Conservation (phyloP, 1,139 yeast species). For the Suhomyces wounanorum region DNA sequence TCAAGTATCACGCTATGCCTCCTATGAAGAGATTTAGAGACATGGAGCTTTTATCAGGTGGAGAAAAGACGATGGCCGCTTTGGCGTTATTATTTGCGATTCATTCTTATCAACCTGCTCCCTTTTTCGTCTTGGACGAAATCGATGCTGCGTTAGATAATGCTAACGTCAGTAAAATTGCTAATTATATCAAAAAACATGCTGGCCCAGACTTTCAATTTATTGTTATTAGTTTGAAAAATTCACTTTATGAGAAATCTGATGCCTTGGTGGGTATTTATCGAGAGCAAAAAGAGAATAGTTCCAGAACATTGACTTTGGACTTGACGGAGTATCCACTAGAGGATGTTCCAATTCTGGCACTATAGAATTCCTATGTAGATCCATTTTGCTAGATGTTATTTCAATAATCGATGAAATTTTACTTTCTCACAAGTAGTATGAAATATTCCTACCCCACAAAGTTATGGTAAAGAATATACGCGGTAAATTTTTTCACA, state of each 20-base stretch:
- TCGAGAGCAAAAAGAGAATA: slow-evolving; percentile 75
- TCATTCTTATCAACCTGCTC: slow-evolving; percentile 90
- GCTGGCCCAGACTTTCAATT: slow-evolving; percentile 85
- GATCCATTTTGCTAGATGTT: no score
- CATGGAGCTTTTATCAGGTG: slow-evolving; percentile 93
- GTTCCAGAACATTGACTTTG: slow-evolving; percentile 74
- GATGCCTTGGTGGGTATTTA: slow-evolving; percentile 93
- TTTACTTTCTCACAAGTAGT: no score
- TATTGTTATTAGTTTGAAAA: slow-evolving; percentile 90
- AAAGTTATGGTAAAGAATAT: not conserved
- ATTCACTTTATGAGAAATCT: slow-evolving; percentile 81
- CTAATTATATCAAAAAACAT: slow-evolving; percentile 75
- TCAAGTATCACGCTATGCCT: slow-evolving; percentile 93
- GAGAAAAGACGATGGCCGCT: slow-evolving; percentile 97
- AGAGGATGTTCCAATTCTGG: slow-evolving; percentile 26
- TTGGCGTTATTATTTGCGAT: slow-evolving; percentile 87
- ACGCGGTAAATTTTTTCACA: slow-evolving; percentile 1
- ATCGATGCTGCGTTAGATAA: slow-evolving; percentile 97
- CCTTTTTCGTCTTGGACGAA: slow-evolving; percentile 94
- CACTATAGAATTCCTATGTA: not conserved
- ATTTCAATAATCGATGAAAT: no score
- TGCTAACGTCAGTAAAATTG: slow-evolving; percentile 81
- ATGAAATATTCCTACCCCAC: not conserved
- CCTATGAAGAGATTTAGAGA: slow-evolving; percentile 93
- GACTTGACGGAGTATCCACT: slow-evolving; percentile 67